Evolutionary conservation across 805 yeast species (phyloP).

Genomic region (Starmerella vitae): DNA sequence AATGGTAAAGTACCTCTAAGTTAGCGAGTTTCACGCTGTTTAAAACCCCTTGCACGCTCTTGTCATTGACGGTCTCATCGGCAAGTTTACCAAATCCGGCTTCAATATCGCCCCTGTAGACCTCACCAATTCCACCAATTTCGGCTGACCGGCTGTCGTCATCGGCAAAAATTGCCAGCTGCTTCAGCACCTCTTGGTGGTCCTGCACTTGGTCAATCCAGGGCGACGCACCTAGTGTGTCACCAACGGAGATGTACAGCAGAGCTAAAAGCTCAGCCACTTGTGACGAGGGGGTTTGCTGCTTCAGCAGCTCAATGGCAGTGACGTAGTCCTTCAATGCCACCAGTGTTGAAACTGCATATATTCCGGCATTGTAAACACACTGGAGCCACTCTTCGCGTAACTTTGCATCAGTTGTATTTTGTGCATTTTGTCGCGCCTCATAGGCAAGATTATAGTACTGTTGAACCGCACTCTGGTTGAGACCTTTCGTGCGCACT

Average conservation of each 20-base stretch:
- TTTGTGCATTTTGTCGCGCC: constrained; percentile 22
- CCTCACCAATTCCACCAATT: constrained; percentile 11
- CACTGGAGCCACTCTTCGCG: constrained; percentile 13
- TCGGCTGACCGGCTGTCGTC: constrained; percentile 11
- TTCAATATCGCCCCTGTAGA: constrained; percentile 22
- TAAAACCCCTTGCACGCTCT: constrained; percentile 2
- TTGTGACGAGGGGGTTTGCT: constrained; percentile 12
- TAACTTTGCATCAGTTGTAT: too few species aligned
- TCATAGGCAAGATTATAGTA: constrained; percentile 28
- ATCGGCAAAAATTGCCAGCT: constrained; percentile 22
- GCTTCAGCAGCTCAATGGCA: constrained; percentile 24
- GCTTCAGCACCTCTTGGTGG: constrained; percentile 1
- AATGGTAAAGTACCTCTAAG: constrained; percentile 23
- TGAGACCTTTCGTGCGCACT: constrained; percentile 26
- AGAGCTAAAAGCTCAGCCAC: constrained; percentile 17
- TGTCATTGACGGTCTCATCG: constrained; percentile 4
- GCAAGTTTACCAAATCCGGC: constrained; percentile 19
- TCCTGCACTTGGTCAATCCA: constrained; percentile 19
- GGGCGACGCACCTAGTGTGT: constrained; percentile 23
- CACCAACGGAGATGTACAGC: constrained; percentile 22
- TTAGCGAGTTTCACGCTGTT: constrained; percentile 15
- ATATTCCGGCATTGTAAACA: constrained; percentile 25
- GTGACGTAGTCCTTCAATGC: constrained; percentile 26
- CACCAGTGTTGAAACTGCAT: constrained; percentile 25
- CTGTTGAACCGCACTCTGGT: constrained; percentile 24